Evolutionary conservation across 2,329 filamentous ascomycete species (phyloP).

Genomic region (Xylaria sp.): DNA sequence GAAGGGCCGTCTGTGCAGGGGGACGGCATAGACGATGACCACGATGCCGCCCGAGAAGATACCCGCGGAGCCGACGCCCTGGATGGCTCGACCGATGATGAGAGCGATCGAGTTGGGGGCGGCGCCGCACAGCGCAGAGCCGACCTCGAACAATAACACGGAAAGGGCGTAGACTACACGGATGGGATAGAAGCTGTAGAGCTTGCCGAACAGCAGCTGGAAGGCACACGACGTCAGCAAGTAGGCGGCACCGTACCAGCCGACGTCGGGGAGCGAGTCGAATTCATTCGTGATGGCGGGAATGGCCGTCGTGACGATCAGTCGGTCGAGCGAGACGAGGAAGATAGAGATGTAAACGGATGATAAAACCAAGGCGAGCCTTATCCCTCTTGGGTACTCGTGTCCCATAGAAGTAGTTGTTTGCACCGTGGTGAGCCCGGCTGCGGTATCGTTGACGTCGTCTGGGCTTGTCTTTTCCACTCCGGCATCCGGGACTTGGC

Average conservation of each 20-base stretch:
- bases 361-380: constrained; percentile 49
- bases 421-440: constrained; percentile 20
- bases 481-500: constrained; percentile 19
- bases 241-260: constrained; percentile 55
- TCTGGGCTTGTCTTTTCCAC: constrained; percentile 18
- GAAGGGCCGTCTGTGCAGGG: constrained; percentile 49
- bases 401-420: constrained; percentile 37
- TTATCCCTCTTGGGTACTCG: constrained; percentile 50
- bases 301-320: constrained; percentile 54
- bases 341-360: constrained; percentile 54
- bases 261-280: constrained; percentile 52
- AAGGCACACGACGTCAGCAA: constrained; percentile 52
- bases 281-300: constrained; percentile 54
- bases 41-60: constrained; percentile 53
- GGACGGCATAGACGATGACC: constrained; percentile 50
- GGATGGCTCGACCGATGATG: constrained; percentile 55
- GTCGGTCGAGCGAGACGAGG: constrained; percentile 53
- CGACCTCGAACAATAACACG: constrained; percentile 52
- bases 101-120: constrained; percentile 54
- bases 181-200: constrained; percentile 54
- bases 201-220: constrained; percentile 54
- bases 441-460: constrained; percentile 11
- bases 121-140: constrained; percentile 54
- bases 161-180: constrained; percentile 49
- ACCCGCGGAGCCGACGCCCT: constrained; percentile 53